Conservation (phyloP, 1,139 yeast genomes). For the Chernovozyma aurita region DNA sequence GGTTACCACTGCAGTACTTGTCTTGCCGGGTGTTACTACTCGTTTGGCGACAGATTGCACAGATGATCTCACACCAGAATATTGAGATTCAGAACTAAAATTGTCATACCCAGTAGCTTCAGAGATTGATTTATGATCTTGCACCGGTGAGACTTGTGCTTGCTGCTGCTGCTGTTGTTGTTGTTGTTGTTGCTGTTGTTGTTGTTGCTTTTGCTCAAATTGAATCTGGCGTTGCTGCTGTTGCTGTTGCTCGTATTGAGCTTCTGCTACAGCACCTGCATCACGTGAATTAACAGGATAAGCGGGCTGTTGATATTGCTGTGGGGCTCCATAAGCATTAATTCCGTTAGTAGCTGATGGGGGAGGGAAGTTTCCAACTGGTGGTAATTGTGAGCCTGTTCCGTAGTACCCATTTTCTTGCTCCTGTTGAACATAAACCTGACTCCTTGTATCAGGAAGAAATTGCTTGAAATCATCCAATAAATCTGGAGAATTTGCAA, state of each 20-base stretch:
- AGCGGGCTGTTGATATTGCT: conserved; percentile 6
- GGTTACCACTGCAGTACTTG: conserved; percentile 16
- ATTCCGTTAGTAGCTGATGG: conserved; percentile 45
- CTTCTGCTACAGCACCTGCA: background rate
- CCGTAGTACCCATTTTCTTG: conserved; percentile 20
- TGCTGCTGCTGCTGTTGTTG: conserved; percentile 1
- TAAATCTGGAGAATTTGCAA: conserved; percentile 91
- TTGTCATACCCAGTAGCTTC: conserved; percentile 31
- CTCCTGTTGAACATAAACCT: conserved; percentile 20
- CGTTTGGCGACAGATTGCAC: conserved; percentile 23
- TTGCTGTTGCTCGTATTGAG: conserved; percentile 5
- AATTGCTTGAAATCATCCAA: conserved; percentile 93
- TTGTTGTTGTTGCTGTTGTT: background rate
- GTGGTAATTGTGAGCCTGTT: conserved; percentile 69
- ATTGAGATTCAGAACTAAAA: conserved; percentile 38
- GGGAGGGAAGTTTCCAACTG: conserved; percentile 93
- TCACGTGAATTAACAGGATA: conserved; percentile 3
- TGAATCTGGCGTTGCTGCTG: conserved; percentile 4
- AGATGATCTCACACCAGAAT: conserved; percentile 49
- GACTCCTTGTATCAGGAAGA: conserved; percentile 79
- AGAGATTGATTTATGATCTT: conserved; percentile 26
- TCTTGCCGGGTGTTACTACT: conserved; percentile 12
- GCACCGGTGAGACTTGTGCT: conserved; percentile 9
- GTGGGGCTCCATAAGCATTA: conserved; percentile 19
- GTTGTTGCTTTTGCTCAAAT: conserved; percentile 7